phyloP scores from a whole-genome alignment of 2,329 filamentous ascomycete species.

The Colletotrichum karsti region DNA sequence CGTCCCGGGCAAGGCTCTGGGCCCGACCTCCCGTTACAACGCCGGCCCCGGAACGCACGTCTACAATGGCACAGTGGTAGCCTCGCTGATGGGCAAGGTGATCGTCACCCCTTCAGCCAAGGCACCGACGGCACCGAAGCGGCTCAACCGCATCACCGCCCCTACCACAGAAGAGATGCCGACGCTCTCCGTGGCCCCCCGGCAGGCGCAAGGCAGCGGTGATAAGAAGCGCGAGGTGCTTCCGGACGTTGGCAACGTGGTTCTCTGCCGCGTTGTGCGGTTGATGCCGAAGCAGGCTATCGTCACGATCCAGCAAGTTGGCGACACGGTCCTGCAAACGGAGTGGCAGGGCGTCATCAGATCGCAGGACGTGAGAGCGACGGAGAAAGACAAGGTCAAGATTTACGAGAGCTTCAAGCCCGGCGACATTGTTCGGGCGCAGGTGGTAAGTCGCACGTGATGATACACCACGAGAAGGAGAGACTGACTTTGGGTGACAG shows the following conservation, averaged over 20 bases:
- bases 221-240: slow-evolving; percentile 73
- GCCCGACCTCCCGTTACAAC: slow-evolving; percentile 69
- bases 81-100: slow-evolving; percentile 83
- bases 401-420: slow-evolving; percentile 92
- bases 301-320: slow-evolving; percentile 86
- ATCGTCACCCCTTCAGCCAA: slow-evolving; percentile 59
- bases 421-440: slow-evolving; percentile 88
- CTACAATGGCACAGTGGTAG: slow-evolving; percentile 76
- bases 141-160: slow-evolving; percentile 65
- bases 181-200: slow-evolving; percentile 63
- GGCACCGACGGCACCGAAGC: slow-evolving; percentile 61
- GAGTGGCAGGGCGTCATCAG: slow-evolving; percentile 88
- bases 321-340: slow-evolving; percentile 75
- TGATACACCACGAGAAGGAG: background rate
- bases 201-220: slow-evolving; percentile 38
- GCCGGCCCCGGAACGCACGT: slow-evolving; percentile 88
- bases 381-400: slow-evolving; percentile 94
- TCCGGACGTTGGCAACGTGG: slow-evolving; percentile 81
- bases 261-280: slow-evolving; percentile 86
- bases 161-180: slow-evolving; percentile 53
- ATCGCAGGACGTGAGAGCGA: slow-evolving; percentile 90
- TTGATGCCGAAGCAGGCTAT: slow-evolving; percentile 87
- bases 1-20: slow-evolving; percentile 85
- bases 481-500: slow-evolving; percentile 44
- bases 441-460: slow-evolving; percentile 69